Conservation (phyloP, 2,329 filamentous ascomycete genomes). For the Curvularia hawaiiensis region DNA sequence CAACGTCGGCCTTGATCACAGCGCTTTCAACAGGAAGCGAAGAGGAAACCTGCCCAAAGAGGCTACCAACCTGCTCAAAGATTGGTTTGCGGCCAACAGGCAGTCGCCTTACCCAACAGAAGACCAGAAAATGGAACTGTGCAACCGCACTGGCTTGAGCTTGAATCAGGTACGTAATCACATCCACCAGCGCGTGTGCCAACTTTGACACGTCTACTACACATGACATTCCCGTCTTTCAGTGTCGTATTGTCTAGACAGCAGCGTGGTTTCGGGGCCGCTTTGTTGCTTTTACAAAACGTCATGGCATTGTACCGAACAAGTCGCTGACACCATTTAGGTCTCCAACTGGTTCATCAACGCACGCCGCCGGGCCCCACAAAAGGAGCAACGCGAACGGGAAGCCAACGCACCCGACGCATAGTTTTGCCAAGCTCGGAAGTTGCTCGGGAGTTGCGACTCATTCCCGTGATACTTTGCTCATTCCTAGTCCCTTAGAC, state of each 20-base stretch:
- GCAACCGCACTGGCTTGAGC: conserved; percentile 75
- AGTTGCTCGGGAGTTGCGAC: background rate
- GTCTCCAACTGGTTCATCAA: conserved; percentile 87
- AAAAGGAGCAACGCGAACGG: conserved; percentile 38
- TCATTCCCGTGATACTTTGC: background rate
- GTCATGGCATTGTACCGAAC: background rate
- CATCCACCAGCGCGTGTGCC: background rate
- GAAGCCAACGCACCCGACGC: conserved; percentile 25
- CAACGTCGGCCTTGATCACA: conserved; percentile 35
- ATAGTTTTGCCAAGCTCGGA: conserved; percentile 1
- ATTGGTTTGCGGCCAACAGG: conserved; percentile 67
- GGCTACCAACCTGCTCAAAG: conserved; percentile 78
- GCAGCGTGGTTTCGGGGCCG: conserved; percentile 11
- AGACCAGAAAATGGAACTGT: conserved; percentile 83
- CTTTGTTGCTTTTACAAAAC: background rate
- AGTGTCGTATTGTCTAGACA: conserved; percentile 9
- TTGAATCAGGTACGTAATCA: conserved; percentile 66
- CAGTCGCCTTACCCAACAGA: conserved; percentile 83
- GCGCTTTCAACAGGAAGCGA: conserved; percentile 56
- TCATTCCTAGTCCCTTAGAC: background rate
- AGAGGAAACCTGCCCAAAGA: conserved; percentile 90
- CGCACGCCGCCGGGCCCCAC: conserved; percentile 63
- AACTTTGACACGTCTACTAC: conserved; percentile 45
- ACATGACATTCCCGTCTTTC: conserved; percentile 24
- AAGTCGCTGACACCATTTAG: conserved; percentile 31